phyloP scores from a whole-genome alignment of 352 stramenopile genomes.

The Phytophthora meadii region DNA sequence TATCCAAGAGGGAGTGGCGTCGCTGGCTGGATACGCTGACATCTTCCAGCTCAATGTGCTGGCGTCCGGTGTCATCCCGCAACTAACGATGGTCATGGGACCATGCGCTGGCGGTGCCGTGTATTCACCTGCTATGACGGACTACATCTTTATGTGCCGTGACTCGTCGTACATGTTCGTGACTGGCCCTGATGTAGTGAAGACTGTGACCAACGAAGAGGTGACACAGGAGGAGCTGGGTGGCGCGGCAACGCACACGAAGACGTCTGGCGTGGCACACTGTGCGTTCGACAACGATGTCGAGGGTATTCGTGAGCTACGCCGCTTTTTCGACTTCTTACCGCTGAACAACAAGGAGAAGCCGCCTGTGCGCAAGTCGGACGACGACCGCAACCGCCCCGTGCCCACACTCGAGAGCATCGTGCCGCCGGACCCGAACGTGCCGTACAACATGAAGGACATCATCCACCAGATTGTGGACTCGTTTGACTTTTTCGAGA shows the following conservation, averaged over 20 bases:
- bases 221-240: slow-evolving; percentile 96
- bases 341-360: slow-evolving; percentile 94
- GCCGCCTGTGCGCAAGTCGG: slow-evolving; percentile 72
- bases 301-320: slow-evolving; percentile 92
- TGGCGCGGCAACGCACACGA: slow-evolving; percentile 95
- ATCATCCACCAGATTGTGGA: slow-evolving; percentile 97
- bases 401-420: slow-evolving; percentile 93
- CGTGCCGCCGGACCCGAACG: slow-evolving; percentile 97
- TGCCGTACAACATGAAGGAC: slow-evolving; percentile 98
- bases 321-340: slow-evolving; percentile 96
- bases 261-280: slow-evolving; percentile 95
- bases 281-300: slow-evolving; percentile 97
- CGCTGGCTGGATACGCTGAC: slow-evolving; percentile 97
- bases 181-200: slow-evolving; percentile 98
- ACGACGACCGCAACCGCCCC: slow-evolving; percentile 88
- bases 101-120: slow-evolving; percentile 96
- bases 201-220: slow-evolving; percentile 98
- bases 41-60: slow-evolving; percentile 99
- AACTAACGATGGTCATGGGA: slow-evolving; percentile 98
- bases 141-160: slow-evolving; percentile 99
- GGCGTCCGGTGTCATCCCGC: slow-evolving; percentile 93
- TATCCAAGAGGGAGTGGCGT: slow-evolving; percentile 98
- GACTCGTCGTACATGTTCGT: slow-evolving; percentile 99
- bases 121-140: slow-evolving; percentile 98
- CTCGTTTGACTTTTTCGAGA: slow-evolving; percentile 97